Evolutionary conservation across 2,329 filamentous ascomycete genomes (phyloP).

Genomic region (Knoxdaviesia capensis): DNA sequence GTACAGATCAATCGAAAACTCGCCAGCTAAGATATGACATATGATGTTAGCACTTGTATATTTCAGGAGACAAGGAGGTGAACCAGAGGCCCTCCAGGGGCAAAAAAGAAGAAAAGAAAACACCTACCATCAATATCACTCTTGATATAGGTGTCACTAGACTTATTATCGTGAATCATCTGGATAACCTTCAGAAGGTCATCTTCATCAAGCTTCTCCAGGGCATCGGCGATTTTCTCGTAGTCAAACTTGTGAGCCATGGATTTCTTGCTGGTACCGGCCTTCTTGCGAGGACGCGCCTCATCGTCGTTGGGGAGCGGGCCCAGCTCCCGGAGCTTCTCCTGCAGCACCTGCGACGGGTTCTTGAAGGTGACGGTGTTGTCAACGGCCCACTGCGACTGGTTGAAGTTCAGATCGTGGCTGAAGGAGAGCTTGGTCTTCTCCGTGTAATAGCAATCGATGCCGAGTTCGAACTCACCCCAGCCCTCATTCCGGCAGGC

Average conservation of each 20-base stretch:
- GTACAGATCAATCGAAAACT: slow-evolving; percentile 96
- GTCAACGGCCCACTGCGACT: slow-evolving; percentile 61
- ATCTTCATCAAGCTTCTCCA: slow-evolving; percentile 80
- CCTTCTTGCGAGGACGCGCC: slow-evolving; percentile 38
- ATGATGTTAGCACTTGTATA: slow-evolving; percentile 2
- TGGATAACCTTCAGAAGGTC: slow-evolving; percentile 89
- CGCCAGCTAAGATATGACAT: slow-evolving; percentile 41
- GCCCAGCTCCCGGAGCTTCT: slow-evolving; percentile 63
- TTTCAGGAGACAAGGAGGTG: too few species aligned
- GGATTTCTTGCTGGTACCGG: slow-evolving; percentile 51
- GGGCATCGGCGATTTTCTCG: slow-evolving; percentile 85
- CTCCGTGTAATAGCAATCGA: slow-evolving; percentile 64
- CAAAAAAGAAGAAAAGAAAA: slow-evolving; percentile 1
- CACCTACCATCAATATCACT: slow-evolving; percentile 84
- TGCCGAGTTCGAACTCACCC: slow-evolving; percentile 95
- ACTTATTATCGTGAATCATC: slow-evolving; percentile 96
- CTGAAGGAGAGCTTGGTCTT: slow-evolving; percentile 66
- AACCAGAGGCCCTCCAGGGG: not conserved
- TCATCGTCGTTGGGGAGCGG: slow-evolving; percentile 61
- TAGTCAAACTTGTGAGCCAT: slow-evolving; percentile 60
- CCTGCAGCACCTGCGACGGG: slow-evolving; percentile 68
- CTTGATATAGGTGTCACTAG: slow-evolving; percentile 82
- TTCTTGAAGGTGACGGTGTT: slow-evolving; percentile 80
- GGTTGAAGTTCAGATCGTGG: slow-evolving; percentile 85
- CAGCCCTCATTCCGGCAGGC: slow-evolving; percentile 84